Evolutionary conservation across 1,139 yeast species (phyloP), one percentile per base, ranked within the genome.

Genomic region (Zhuliangozyma parablackwelliae): DNA sequence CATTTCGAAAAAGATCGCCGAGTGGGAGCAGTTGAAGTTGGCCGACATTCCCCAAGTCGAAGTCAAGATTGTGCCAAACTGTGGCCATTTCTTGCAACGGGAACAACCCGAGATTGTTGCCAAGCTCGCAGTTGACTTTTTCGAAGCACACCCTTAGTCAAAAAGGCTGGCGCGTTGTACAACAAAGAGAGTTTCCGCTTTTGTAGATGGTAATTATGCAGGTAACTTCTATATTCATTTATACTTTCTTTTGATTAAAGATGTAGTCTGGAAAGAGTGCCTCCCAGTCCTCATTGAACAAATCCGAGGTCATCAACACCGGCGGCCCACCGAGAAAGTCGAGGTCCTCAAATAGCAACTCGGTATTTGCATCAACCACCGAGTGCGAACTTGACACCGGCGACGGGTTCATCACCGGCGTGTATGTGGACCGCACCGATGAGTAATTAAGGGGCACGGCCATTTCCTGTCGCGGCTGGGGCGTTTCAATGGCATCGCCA

Each of bases 271-370:
- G 75, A 42, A 72, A 72, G 38, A 72, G 57, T 1, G 72, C 58
- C 37, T 69, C 78, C 78, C 78, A 72, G 46, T 71, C 75, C 44
- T 69, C 75, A 41, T 67, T 66, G 45, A 69, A 67, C 47, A 71
- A 60, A 43, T 71, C 77, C 2, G 76, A 69, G 0, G 78, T 71
- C 77, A 72, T 72, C 39, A 72, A 63, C 13, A 72, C 71, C 4
- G 78, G 78, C 1, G 78, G 78, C 3, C 78, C 78, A 10, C 78
- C 78, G 44, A 72, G 64, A 47, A 69, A 68, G 31, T 66, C 73
- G 29, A 66, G 46, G 38, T 54, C 56, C 26, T 63, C 65, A 32
- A 53, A 43, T 9, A 49, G 31, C 2, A 43, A 23, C 16, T 57
- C 58, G 9, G 56, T 47, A 35, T 52, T 54, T 13, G 55, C 33